These are phyloP conservation scores for Fulvia fulva DNA, from an alignment of 2,329 filamentous ascomycete genomes.

Conservation along the genomic window DNA sequence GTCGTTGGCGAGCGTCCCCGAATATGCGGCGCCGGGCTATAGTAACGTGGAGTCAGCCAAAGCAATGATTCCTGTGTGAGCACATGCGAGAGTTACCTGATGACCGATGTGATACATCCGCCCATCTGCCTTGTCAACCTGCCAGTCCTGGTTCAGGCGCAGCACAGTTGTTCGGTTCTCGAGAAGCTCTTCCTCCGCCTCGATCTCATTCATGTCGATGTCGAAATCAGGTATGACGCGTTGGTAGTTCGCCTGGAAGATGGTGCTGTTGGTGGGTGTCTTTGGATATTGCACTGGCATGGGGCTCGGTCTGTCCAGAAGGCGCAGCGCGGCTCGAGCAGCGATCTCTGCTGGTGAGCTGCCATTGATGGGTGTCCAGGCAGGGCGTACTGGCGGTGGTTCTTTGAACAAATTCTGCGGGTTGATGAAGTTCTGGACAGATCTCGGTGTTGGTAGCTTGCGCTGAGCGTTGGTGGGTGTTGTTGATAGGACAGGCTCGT, in stretches of 20 bases:
- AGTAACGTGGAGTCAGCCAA: neutral
- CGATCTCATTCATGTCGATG: constrained; percentile 6
- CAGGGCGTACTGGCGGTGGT: neutral
- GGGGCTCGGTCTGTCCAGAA: neutral
- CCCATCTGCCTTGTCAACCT: constrained; percentile 12
- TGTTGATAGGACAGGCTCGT: neutral
- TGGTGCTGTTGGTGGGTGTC: neutral
- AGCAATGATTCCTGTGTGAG: too few species aligned
- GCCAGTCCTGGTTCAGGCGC: neutral
- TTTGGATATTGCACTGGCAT: neutral
- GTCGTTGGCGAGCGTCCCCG: neutral
- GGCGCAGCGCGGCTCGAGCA: neutral
- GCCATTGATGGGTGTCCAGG: neutral
- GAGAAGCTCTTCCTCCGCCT: neutral
- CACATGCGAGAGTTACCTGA: constrained; percentile 3
- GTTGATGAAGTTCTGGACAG: neutral
- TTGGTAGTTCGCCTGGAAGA: neutral
- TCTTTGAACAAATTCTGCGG: neutral
- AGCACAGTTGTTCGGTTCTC: neutral
- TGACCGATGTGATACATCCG: constrained; percentile 18
- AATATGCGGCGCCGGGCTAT: neutral
- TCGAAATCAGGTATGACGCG: neutral
- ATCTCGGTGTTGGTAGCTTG: neutral
- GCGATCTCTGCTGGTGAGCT: neutral
- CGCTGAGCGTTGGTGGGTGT: neutral